Percentiles rank a stretch among this genome's conserved stretches.
phyloP scores from a whole-genome alignment of 805 yeast genomes.

The Alloascoidea africana region DNA sequence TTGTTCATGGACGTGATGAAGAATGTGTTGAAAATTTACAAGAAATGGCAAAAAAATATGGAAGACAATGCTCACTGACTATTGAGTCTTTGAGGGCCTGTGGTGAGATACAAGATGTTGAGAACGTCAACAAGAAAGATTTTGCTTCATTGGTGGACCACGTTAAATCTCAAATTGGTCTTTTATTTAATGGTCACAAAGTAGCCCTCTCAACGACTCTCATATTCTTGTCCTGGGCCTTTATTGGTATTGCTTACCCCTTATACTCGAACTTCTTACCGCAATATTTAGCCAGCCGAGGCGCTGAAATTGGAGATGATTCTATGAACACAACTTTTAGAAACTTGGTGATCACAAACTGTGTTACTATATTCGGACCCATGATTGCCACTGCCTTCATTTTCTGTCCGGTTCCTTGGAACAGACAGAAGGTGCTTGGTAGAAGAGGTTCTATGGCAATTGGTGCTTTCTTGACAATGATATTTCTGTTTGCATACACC shows the following conservation, averaged over 20 bases:
- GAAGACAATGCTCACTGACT: conserved; percentile 24
- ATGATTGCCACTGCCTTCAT: conserved; percentile 6
- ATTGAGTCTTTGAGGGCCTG: conserved; percentile 28
- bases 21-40: conserved; percentile 29
- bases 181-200: conserved; percentile 29
- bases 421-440: too few relatives aligned
- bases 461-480: conserved; percentile 39
- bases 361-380: conserved; percentile 7
- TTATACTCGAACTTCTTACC: conserved; percentile 40
- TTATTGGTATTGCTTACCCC: conserved; percentile 42
- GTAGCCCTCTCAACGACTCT: conserved; percentile 30
- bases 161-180: too few relatives aligned
- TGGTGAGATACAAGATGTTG: conserved; percentile 26
- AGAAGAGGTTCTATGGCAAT: conserved; percentile 40
- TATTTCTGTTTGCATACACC: conserved; percentile 46
- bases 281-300: conserved; percentile 32
- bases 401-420: conserved; percentile 7
- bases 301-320: conserved; percentile 20
- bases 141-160: too few relatives aligned
- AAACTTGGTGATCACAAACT: conserved; percentile 10
- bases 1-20: conserved; percentile 35
- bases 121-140: too few relatives aligned
- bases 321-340: conserved; percentile 9
- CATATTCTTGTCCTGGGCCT: conserved; percentile 35
- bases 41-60: conserved; percentile 30